phyloP scores from a whole-genome alignment of 495 filamentous ascomycete genomes.

The Annulohypoxylon maeteangense region DNA sequence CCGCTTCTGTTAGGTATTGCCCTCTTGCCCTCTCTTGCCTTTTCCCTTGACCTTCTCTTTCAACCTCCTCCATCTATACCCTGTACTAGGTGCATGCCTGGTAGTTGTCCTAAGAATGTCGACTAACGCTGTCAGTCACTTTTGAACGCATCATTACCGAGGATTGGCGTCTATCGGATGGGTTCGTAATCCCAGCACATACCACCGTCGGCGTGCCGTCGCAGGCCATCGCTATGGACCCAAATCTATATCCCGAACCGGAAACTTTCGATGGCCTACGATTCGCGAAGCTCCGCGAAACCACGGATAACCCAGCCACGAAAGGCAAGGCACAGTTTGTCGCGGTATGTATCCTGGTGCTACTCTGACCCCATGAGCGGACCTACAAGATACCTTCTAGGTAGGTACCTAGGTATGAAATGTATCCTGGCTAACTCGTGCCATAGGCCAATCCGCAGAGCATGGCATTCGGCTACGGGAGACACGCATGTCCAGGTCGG shows the following conservation, averaged over 20 bases:
- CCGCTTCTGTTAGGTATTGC: conserved; percentile 44
- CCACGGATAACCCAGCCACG: conserved; percentile 34
- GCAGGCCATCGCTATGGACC: conserved; percentile 42
- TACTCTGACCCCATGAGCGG: no score
- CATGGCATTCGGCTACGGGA: conserved; percentile 61
- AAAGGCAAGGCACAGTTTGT: conserved; percentile 50
- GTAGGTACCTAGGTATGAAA: no score
- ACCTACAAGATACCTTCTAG: no score
- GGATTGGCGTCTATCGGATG: conserved; percentile 52
- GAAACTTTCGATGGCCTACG: conserved; percentile 62
- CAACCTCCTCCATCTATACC: no score
- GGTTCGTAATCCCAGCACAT: conserved; percentile 48
- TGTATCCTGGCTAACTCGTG: no score
- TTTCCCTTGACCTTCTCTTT: no score
- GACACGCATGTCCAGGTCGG: conserved; percentile 62
- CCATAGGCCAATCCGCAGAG: conserved; percentile 46
- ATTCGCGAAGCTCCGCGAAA: conserved; percentile 57
- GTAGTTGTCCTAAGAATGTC: background rate
- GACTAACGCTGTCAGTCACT: conserved; percentile 27
- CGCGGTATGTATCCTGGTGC: no score
- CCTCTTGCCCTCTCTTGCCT: background rate
- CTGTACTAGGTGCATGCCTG: no score
- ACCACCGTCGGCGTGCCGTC: conserved; percentile 45
- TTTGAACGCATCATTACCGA: conserved; percentile 50
- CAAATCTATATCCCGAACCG: conserved; percentile 43